Evolutionary conservation across 2,329 filamentous ascomycete species (phyloP).

Genomic region (Beauveria medogensis): DNA sequence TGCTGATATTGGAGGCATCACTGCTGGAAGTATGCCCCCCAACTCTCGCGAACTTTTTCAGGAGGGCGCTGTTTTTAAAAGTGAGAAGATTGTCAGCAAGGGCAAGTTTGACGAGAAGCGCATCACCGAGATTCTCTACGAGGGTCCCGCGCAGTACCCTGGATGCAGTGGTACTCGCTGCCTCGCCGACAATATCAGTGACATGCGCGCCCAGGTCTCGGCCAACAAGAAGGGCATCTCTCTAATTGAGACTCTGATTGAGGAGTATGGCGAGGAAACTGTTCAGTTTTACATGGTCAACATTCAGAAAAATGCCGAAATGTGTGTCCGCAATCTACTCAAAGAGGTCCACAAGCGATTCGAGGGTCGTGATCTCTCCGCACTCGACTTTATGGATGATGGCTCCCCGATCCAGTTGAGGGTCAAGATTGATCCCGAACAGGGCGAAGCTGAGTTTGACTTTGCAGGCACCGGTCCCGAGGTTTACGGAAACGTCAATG

Average conservation of each 20-base stretch:
- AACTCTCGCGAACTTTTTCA: conserved; percentile 57
- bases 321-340: conserved; percentile 63
- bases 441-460: conserved; percentile 73
- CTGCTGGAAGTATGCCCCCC: conserved; percentile 75
- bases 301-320: conserved; percentile 73
- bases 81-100: conserved; percentile 64
- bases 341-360: conserved; percentile 64
- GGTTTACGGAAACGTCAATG: conserved; percentile 74
- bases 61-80: conserved; percentile 55
- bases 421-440: conserved; percentile 64
- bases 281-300: conserved; percentile 79
- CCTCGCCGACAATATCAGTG: conserved; percentile 73
- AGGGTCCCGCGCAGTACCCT: conserved; percentile 64
- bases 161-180: conserved; percentile 74
- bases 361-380: conserved; percentile 60
- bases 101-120: conserved; percentile 72
- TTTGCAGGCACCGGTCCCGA: conserved; percentile 73
- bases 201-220: conserved; percentile 75
- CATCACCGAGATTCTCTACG: conserved; percentile 62
- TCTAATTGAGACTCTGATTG: conserved; percentile 66
- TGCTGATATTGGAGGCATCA: conserved; percentile 76
- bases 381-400: conserved; percentile 78
- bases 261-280: conserved; percentile 68
- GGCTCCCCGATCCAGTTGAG: conserved; percentile 68
- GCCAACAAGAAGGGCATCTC: conserved; percentile 81